phyloP scores from a whole-genome alignment of 1,139 yeast species.

The Entelexis sorbosivorans region DNA sequence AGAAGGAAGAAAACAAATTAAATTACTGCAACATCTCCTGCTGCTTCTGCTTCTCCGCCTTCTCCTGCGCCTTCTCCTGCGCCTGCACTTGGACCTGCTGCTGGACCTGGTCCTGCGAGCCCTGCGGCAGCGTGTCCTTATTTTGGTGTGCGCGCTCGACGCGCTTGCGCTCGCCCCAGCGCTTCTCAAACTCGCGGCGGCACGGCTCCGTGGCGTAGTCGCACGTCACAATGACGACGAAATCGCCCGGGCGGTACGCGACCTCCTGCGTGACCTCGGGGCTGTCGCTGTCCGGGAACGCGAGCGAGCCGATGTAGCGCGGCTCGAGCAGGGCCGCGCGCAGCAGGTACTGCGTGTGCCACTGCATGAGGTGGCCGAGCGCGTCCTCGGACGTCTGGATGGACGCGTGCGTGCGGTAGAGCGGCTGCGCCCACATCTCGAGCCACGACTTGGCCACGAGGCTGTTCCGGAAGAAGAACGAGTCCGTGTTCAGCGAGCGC shows the following conservation, averaged over 20 bases:
- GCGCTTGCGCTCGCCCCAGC: conserved; percentile 28
- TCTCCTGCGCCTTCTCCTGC: conserved; percentile 21
- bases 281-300: conserved; percentile 26
- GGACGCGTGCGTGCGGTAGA: conserved; percentile 52
- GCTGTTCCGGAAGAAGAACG: conserved; percentile 59
- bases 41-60: conserved; percentile 20
- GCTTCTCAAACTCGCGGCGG: conserved; percentile 28
- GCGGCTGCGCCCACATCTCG: conserved; percentile 65
- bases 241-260: conserved; percentile 30
- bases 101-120: conserved; percentile 18
- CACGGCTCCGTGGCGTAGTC: conserved; percentile 28
- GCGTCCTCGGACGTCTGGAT: conserved; percentile 52
- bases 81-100: conserved; percentile 22
- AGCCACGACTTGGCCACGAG: conserved; percentile 52
- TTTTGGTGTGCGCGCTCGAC: conserved; percentile 1
- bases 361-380: conserved; percentile 70
- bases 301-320: conserved; percentile 42
- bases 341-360: conserved; percentile 78
- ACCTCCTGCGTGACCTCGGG: conserved; percentile 26
- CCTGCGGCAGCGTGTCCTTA: conserved; percentile 4
- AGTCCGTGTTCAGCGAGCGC: conserved; percentile 40
- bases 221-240: conserved; percentile 31
- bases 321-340: conserved; percentile 63
- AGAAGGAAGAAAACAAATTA: too few relatives aligned
- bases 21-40: background rate